Evolutionary conservation across 192 early-diverging fungal species (phyloP), one percentile per base, ranked within the genome.

Genomic region (Phlyctochytrium bullatum): DNA sequence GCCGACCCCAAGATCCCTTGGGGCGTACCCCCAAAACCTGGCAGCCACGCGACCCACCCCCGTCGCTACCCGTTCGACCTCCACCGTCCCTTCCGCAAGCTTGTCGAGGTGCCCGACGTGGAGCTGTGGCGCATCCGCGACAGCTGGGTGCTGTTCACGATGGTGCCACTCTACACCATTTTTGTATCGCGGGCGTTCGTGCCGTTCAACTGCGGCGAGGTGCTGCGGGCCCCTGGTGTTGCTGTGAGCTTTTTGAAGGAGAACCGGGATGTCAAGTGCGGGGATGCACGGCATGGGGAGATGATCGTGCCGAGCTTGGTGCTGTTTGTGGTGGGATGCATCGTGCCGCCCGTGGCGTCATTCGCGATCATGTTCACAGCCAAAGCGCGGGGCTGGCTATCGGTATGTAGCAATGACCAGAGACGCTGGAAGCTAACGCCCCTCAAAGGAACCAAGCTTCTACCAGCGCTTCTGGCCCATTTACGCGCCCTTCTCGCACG

Each of bases 151-250:
- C 27, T 61, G 16, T 61, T 61, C 1, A 32, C 28, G n/a, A 32
- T 34, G 60, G 27, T 61, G 28, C 60, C 60, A 32, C 27, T 61
- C 28, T 61, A 61, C 34, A 29, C 56, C 29, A 61, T 61, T n/a
- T 23, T 61, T 34, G 33, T 34, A 31, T 61, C 60, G 10, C 2
- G 60, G 34, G 14, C 60, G 2, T 34, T 61, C 16, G 2, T 61
- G 17, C 29, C n/a, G 6, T 58, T 58, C 56, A 58, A 58, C 24
- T 58, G 29, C 14, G 56, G 29, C 6, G 40, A 47, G 20, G 40
- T 47, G 40, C 6, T 58, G 4, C 24, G 6, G n/a, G 31, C 10
- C 25, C n/a, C 27, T n/a, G 30, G 24, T 32, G 23, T 14, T 31
- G 4, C 60, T 27, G 60, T 32, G 12, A 20, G 14, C 28, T 61